These are phyloP conservation scores for Penicillium sp. DNA, from an alignment of 2,329 filamentous ascomycete genomes.

Conservation along the genomic window DNA sequence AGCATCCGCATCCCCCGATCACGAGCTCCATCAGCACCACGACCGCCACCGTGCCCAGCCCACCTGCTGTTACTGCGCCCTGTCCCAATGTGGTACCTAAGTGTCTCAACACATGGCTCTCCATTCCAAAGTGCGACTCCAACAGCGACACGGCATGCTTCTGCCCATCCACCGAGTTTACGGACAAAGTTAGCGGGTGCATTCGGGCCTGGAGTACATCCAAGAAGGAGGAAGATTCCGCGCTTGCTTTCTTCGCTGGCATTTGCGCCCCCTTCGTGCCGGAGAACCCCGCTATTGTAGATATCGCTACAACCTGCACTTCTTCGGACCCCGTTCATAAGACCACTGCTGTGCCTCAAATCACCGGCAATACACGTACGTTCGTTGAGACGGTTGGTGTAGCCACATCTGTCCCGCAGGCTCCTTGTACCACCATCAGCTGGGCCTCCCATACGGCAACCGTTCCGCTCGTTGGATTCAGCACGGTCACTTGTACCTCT, in stretches of 20 bases:
- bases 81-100: constrained; percentile 71
- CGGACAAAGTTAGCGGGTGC: constrained; percentile 73
- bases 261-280: constrained; percentile 74
- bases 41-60: background rate
- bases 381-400: background rate
- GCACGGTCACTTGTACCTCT: constrained; percentile 25
- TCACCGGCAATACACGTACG: background rate
- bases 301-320: constrained; percentile 43
- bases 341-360: constrained; percentile 3
- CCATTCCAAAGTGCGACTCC: constrained; percentile 66
- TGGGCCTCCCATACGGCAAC: constrained; percentile 37
- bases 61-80: constrained; percentile 25
- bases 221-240: constrained; percentile 62
- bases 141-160: constrained; percentile 81
- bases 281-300: constrained; percentile 67
- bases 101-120: constrained; percentile 87
- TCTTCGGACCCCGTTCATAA: constrained; percentile 43
- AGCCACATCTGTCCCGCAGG: constrained; percentile 7
- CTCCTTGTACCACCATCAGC: constrained; percentile 36
- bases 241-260: constrained; percentile 79
- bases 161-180: constrained; percentile 74
- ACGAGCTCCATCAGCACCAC: background rate
- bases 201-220: constrained; percentile 69
- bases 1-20: background rate
- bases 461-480: constrained; percentile 42